Conservation (phyloP, 2,329 filamentous ascomycete genomes). For the Chaetomium globosum region DNA sequence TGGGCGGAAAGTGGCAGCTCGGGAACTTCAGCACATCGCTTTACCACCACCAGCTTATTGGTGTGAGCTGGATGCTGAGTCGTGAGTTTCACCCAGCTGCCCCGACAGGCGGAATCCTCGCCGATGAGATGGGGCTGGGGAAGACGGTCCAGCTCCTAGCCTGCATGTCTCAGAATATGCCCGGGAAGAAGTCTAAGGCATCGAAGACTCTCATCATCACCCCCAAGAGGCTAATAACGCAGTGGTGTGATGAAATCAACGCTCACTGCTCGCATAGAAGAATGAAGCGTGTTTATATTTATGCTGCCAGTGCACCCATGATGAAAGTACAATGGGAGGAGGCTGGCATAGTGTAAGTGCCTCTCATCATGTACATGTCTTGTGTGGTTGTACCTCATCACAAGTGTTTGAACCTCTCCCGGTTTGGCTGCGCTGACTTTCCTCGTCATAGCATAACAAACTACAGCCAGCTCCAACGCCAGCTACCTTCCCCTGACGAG, state of each 20-base stretch:
- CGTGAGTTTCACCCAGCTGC: conserved; percentile 29
- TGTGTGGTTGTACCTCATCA: not conserved
- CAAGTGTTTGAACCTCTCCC: not conserved
- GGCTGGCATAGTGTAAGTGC: conserved; percentile 22
- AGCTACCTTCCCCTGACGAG: not conserved
- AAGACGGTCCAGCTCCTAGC: conserved; percentile 63
- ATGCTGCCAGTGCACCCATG: not conserved
- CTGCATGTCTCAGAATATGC: conserved; percentile 53
- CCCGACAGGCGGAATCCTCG: conserved; percentile 50
- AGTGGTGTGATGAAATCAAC: conserved; percentile 46
- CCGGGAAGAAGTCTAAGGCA: conserved; percentile 32
- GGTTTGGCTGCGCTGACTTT: not conserved
- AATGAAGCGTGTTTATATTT: not conserved
- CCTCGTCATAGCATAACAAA: conserved; percentile 18
- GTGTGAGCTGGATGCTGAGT: conserved; percentile 29
- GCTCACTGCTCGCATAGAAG: conserved; percentile 34
- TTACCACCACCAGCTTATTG: conserved; percentile 29
- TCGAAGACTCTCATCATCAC: conserved; percentile 47
- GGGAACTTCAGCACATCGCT: conserved; percentile 22
- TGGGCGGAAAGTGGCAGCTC: conserved; percentile 24
- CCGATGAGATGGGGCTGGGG: conserved; percentile 65
- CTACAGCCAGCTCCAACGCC: conserved; percentile 24
- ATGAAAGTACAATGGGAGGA: not conserved
- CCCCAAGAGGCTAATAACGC: conserved; percentile 43
- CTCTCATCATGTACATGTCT: not conserved